Evolutionary conservation across 225 moss, liverwort and hornwort species (phyloP).

Genomic region (Polytrichum formosum): DNA sequence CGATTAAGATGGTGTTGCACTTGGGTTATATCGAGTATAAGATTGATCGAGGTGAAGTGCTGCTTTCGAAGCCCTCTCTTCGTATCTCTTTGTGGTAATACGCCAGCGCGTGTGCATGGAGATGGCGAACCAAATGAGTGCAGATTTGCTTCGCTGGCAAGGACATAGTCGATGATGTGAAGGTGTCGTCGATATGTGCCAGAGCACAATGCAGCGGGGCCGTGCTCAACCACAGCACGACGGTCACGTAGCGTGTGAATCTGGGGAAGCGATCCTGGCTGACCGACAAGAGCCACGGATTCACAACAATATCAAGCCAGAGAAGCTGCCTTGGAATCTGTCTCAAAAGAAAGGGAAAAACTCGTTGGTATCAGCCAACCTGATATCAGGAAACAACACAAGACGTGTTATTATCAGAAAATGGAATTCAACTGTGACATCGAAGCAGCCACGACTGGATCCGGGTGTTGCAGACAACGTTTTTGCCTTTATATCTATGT

Average conservation of each 20-base stretch:
- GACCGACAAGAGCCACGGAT: constrained; percentile 12
- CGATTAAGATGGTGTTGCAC: too few relatives aligned
- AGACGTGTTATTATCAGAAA: constrained; percentile 21
- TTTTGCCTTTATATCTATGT: constrained; percentile 25
- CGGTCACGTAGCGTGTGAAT: constrained; percentile 9
- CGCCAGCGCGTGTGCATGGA: too few relatives aligned
- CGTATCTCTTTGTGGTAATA: too few relatives aligned
- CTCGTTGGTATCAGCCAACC: constrained; percentile 15
- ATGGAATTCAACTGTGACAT: constrained; percentile 16
- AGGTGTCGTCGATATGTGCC: not conserved
- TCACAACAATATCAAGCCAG: constrained; percentile 9
- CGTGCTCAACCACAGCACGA: constrained; percentile 1
- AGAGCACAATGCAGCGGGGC: not conserved
- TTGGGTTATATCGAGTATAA: too few relatives aligned
- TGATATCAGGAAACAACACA: constrained; percentile 8
- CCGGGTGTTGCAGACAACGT: constrained; percentile 26
- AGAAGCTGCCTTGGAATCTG: constrained; percentile 23
- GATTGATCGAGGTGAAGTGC: too few relatives aligned
- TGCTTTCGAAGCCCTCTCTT: too few relatives aligned
- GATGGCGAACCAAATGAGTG: too few relatives aligned
- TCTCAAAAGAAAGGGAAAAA: constrained; percentile 14
- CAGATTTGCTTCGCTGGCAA: too few relatives aligned
- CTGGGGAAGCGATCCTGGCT: constrained; percentile 3
- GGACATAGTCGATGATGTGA: not conserved
- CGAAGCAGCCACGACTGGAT: constrained; percentile 30